These are phyloP conservation scores for Saccharum spontaneum DNA, from an alignment of 176 grass and related monocot genomes.

Conservation along the genomic window DNA sequence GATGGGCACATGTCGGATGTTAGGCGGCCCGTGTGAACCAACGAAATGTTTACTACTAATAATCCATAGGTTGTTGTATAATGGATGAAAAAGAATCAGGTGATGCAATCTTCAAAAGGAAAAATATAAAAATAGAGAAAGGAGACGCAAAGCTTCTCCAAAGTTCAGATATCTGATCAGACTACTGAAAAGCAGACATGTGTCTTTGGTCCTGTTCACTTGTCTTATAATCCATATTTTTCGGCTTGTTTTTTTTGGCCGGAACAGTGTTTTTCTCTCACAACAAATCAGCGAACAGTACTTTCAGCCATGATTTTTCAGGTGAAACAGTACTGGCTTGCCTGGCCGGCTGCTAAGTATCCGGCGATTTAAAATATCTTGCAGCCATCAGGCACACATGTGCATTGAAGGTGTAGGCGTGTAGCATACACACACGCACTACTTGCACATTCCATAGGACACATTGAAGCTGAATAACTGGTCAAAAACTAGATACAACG, in stretches of 20 bases:
- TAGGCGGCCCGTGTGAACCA: constrained; percentile 10
- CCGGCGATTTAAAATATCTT: neutral
- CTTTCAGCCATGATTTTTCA: no score
- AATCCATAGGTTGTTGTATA: neutral
- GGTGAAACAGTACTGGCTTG: no score
- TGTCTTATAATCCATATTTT: no score
- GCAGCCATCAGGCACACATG: neutral
- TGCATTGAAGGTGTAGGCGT: neutral
- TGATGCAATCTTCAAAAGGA: constrained; percentile 8
- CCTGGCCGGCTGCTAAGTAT: neutral
- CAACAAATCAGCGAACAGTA: no score
- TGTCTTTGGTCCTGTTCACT: no score
- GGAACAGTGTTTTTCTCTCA: no score
- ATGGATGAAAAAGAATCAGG: neutral
- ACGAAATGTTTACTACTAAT: neutral
- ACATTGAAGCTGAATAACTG: neutral
- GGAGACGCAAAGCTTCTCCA: neutral
- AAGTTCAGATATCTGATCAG: neutral
- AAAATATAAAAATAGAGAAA: neutral
- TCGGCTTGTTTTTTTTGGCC: no score
- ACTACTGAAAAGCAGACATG: neutral
- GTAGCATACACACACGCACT: neutral
- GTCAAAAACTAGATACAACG: neutral
- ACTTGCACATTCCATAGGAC: neutral
- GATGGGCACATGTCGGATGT: constrained; percentile 4